phyloP scores from a whole-genome alignment of 2,329 filamentous ascomycete genomes.

The Apiospora arundinis region DNA sequence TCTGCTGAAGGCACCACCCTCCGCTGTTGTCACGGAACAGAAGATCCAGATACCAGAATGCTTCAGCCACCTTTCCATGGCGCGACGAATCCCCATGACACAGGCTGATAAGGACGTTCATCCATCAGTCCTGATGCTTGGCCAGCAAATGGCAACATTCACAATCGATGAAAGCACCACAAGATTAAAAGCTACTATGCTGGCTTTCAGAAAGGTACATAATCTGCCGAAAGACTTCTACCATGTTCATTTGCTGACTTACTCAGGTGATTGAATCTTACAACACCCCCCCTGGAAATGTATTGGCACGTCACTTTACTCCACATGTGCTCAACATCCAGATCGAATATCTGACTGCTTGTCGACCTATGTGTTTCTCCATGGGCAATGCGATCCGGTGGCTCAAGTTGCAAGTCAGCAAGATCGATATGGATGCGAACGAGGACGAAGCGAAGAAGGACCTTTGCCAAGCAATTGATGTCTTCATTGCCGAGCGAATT shows the following conservation, averaged over 20 bases:
- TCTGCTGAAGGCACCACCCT: conserved; percentile 43
- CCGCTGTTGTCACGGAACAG: conserved; percentile 53
- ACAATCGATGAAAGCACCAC: conserved; percentile 88
- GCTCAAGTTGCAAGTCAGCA: conserved; percentile 90
- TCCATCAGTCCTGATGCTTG: conserved; percentile 82
- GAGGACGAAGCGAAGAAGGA: conserved; percentile 82
- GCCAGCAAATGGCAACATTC: conserved; percentile 90
- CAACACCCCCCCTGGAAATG: conserved; percentile 82
- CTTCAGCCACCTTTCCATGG: conserved; percentile 84
- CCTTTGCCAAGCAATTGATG: conserved; percentile 82
- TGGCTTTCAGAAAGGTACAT: conserved; percentile 84
- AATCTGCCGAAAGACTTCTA: background rate
- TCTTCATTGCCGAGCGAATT: conserved; percentile 89
- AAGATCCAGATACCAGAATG: conserved; percentile 72
- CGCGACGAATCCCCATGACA: conserved; percentile 59
- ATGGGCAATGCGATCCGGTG: conserved; percentile 97
- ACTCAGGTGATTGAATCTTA: conserved; percentile 88
- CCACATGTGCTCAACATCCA: conserved; percentile 91
- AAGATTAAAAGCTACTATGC: conserved; percentile 82
- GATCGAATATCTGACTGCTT: conserved; percentile 92
- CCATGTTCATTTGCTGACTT: background rate
- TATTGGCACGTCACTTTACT: conserved; percentile 88
- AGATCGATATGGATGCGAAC: conserved; percentile 83
- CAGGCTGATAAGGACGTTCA: conserved; percentile 80
- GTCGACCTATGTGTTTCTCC: conserved; percentile 92